phyloP scores from a whole-genome alignment of 805 yeast genomes.

The Naumovozyma dairenensis region DNA sequence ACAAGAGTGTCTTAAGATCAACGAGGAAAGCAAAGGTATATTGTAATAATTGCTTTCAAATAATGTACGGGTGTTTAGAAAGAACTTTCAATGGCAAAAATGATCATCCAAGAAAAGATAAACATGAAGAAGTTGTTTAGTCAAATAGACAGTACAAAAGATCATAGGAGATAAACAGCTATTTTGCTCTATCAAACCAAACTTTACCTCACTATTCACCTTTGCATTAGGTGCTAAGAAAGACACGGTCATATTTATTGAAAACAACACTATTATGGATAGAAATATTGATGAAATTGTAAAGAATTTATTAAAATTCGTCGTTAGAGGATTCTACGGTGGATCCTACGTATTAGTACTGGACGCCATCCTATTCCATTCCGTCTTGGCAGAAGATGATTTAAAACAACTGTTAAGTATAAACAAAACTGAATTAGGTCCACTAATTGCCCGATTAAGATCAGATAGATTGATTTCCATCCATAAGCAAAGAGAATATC shows the following conservation, averaged over 20 bases:
- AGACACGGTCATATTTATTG: not conserved
- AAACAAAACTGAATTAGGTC: slow-evolving; percentile 76
- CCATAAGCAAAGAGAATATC: slow-evolving; percentile 64
- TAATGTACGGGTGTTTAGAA: too few relatives aligned
- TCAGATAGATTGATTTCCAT: slow-evolving; percentile 73
- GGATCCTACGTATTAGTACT: slow-evolving; percentile 72
- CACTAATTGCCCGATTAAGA: slow-evolving; percentile 66
- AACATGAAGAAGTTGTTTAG: too few relatives aligned
- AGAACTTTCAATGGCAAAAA: too few relatives aligned
- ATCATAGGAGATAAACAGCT: slow-evolving; percentile 1
- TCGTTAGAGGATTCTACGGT: slow-evolving; percentile 79
- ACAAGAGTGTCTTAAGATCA: too few relatives aligned
- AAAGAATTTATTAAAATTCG: slow-evolving; percentile 53
- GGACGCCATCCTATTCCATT: slow-evolving; percentile 81
- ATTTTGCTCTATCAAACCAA: not conserved
- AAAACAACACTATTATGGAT: slow-evolving; percentile 26
- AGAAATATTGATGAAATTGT: slow-evolving; percentile 35
- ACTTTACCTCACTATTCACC: not conserved
- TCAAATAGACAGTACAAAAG: too few relatives aligned
- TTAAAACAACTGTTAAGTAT: slow-evolving; percentile 70
- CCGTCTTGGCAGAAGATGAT: slow-evolving; percentile 89
- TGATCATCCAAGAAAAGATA: too few relatives aligned
- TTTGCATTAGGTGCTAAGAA: not conserved
- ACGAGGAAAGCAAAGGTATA: too few relatives aligned
- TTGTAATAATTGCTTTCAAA: too few relatives aligned